Evolutionary conservation across 805 yeast genomes (phyloP).

Genomic region (Kuraishia hungarica): DNA sequence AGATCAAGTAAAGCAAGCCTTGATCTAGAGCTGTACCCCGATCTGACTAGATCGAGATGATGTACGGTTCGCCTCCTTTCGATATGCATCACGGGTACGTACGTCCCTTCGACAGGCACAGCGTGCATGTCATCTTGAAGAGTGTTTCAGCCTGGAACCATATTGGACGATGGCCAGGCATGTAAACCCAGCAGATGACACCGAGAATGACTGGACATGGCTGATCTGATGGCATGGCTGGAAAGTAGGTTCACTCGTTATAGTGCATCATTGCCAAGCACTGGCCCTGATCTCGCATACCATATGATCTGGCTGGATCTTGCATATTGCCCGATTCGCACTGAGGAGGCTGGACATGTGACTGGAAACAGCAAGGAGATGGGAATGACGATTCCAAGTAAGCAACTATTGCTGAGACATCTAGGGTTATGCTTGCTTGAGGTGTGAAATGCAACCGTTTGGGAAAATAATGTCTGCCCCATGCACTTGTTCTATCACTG

Average conservation of each 20-base stretch:
- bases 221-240: background rate
- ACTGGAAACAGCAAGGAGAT: background rate
- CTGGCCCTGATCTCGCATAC: background rate
- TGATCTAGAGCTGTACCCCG: background rate
- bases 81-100: background rate
- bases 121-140: background rate
- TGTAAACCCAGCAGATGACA: background rate
- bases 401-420: background rate
- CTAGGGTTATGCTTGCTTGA: background rate
- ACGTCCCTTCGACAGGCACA: background rate
- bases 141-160: background rate
- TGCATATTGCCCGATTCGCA: background rate
- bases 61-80: background rate
- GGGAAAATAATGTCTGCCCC: background rate
- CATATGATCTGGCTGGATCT: background rate
- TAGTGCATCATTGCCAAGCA: background rate
- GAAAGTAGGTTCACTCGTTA: background rate
- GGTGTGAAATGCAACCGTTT: background rate
- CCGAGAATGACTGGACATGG: background rate
- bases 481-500: background rate
- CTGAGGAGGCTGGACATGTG: background rate
- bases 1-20: background rate
- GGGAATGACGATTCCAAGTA: background rate
- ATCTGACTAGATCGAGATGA: background rate
- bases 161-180: background rate